Percentiles rank a stretch among this genome's conserved stretches.
phyloP scores from a whole-genome alignment of 139 green algal genomes.

The Volvox reticuliferus region DNA sequence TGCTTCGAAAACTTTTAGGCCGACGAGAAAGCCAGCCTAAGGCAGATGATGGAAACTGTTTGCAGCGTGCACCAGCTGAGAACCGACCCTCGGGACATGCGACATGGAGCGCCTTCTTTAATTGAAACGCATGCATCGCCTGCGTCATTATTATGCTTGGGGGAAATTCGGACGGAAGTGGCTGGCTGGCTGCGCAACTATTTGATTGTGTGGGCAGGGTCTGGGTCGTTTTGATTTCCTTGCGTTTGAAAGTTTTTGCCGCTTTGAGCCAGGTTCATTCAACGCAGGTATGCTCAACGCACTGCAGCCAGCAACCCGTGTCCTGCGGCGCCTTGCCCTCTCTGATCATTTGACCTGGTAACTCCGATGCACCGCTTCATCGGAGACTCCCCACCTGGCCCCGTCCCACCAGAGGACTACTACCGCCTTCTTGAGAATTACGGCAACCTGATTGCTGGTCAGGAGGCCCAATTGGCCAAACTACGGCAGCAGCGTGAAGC shows the following conservation, averaged over 20 bases:
- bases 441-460: background rate
- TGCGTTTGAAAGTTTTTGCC: too few species aligned
- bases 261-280: too few species aligned
- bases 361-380: background rate
- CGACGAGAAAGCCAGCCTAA: background rate
- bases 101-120: background rate
- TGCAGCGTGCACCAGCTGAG: background rate
- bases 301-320: too few species aligned
- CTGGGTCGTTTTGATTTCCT: too few species aligned
- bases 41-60: background rate
- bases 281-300: too few species aligned
- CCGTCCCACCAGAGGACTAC: background rate
- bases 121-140: too few species aligned
- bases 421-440: conserved; percentile 19
- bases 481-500: conserved; percentile 33
- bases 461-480: conserved; percentile 18
- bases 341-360: too few species aligned
- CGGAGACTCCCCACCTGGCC: background rate
- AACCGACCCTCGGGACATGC: background rate
- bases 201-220: too few species aligned
- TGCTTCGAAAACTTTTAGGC: background rate
- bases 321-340: too few species aligned
- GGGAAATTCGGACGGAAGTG: too few species aligned
- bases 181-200: too few species aligned
- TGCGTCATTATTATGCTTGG: too few species aligned